Evolutionary conservation across 352 stramenopile genomes (phyloP).

Genomic region (Detonula confervacea): DNA sequence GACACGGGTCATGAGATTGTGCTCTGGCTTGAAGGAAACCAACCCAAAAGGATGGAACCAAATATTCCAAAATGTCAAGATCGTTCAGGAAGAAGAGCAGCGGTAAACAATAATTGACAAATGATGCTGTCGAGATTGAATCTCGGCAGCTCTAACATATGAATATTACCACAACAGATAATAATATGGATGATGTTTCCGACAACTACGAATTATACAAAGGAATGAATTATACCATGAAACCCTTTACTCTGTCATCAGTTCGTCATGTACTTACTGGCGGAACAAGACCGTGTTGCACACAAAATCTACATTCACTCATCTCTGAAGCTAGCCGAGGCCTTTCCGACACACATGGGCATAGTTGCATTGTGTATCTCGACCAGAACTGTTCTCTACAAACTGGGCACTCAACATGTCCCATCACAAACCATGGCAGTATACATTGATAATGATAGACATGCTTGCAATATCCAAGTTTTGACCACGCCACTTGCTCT

Average conservation of each 20-base stretch:
- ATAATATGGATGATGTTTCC: no score
- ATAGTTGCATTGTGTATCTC: not conserved
- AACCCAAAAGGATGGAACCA: constrained; percentile 43
- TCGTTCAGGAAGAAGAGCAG: constrained; percentile 33
- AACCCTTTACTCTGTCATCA: no score
- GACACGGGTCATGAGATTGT: constrained; percentile 43
- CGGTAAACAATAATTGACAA: not conserved
- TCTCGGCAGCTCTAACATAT: constrained; percentile 1
- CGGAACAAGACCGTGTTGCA: constrained; percentile 18
- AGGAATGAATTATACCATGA: no score
- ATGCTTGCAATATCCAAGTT: constrained; percentile 24
- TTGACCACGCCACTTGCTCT: constrained; percentile 32
- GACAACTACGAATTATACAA: no score
- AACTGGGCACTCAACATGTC: constrained; percentile 33
- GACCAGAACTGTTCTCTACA: constrained; percentile 32
- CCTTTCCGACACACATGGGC: not conserved
- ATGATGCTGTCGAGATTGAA: constrained; percentile 12
- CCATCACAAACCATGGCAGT: constrained; percentile 16
- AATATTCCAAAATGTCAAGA: constrained; percentile 38
- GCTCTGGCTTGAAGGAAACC: constrained; percentile 44
- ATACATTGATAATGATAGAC: constrained; percentile 43
- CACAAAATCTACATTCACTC: constrained; percentile 10
- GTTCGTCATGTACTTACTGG: no score
- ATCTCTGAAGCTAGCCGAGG: not conserved
- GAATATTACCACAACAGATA: not conserved